These are phyloP conservation scores for Fusarium duplospermum DNA, from an alignment of 2,329 filamentous ascomycete genomes.

Conservation along the genomic window DNA sequence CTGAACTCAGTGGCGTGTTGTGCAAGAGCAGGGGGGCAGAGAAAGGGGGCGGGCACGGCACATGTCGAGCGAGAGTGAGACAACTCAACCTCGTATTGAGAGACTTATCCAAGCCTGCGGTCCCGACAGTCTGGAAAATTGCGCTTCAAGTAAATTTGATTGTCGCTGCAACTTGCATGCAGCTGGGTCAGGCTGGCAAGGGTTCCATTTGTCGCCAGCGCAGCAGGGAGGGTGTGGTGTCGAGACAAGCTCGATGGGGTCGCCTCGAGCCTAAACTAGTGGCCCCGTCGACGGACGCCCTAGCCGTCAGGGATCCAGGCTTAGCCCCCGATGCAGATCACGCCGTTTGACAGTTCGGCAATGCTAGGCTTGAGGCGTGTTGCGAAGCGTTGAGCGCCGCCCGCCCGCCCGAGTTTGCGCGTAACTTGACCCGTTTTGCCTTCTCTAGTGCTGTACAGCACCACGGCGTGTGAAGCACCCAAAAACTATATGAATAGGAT, in stretches of 20 bases:
- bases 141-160: slow-evolving; percentile 48
- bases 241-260: slow-evolving; percentile 41
- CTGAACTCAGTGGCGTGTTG: slow-evolving; percentile 28
- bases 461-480: not conserved
- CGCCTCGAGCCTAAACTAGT: slow-evolving; percentile 40
- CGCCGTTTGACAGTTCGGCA: slow-evolving; percentile 46
- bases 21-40: slow-evolving; percentile 17
- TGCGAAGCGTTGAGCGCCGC: slow-evolving; percentile 20
- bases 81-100: slow-evolving; percentile 39
- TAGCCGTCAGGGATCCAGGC: slow-evolving; percentile 43
- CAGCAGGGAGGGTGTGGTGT: slow-evolving; percentile 29
- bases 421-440: not conserved
- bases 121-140: slow-evolving; percentile 53
- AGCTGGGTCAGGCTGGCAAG: slow-evolving; percentile 32
- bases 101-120: slow-evolving; percentile 40
- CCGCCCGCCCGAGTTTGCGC: slow-evolving; percentile 20
- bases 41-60: slow-evolving; percentile 28
- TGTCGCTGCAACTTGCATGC: slow-evolving; percentile 41
- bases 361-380: slow-evolving; percentile 28
- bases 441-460: not conserved
- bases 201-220: slow-evolving; percentile 24
- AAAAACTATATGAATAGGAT: not conserved
- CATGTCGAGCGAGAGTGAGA: slow-evolving; percentile 28
- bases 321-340: slow-evolving; percentile 47
- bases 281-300: slow-evolving; percentile 35